Evolutionary conservation across 2,329 filamentous ascomycete genomes (phyloP), one percentile per base, ranked within the genome.

Genomic region (Clonostachys byssicola): DNA sequence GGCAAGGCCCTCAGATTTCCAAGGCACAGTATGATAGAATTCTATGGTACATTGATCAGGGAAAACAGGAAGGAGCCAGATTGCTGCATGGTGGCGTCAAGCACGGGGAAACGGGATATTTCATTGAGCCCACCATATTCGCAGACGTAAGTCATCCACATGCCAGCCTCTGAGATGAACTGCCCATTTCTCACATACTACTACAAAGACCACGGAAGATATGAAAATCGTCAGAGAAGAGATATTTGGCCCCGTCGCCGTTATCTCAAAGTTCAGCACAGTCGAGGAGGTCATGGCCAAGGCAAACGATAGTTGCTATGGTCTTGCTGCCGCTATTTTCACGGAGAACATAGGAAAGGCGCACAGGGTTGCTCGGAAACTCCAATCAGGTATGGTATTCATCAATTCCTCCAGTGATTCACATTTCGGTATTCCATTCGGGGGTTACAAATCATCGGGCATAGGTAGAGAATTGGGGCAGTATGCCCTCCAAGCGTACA

Each of bases 21-120:
- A 81, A 81, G 62, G 61, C 70, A 20, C 84, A 87, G 56, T 82
- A 80, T 55, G 81, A 86, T 43, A 70, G 78, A 13, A 75, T 89
- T 4, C 70, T 88, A 13, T 73, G 72, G 2, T 88, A 84, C 62
- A 80, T 88, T 46, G 74, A 86, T 17, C 16, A 36, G 4, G 47
- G 83, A 6, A 85, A 85, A 60, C 72, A 72, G 10, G 47, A n/a
- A 49, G 34, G 39, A 12, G 13, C 6, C 1, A 86, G 23, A 30
- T 10, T 30, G 10, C 23, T 30, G 8, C 23, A 30, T 10, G 23
- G 23, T 4, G 23, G 23, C 23, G 23, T 30, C 23, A 30, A 30
- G 23, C 23, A 30, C 9, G 23, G 23, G 9, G 23, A 30, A 3
- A 53, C 56, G 46, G 60, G 60, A 0, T 60, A 59, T 23, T 63